Evolutionary conservation across 2,329 filamentous ascomycete genomes (phyloP).

Genomic region (Fusarium lyarnte): DNA sequence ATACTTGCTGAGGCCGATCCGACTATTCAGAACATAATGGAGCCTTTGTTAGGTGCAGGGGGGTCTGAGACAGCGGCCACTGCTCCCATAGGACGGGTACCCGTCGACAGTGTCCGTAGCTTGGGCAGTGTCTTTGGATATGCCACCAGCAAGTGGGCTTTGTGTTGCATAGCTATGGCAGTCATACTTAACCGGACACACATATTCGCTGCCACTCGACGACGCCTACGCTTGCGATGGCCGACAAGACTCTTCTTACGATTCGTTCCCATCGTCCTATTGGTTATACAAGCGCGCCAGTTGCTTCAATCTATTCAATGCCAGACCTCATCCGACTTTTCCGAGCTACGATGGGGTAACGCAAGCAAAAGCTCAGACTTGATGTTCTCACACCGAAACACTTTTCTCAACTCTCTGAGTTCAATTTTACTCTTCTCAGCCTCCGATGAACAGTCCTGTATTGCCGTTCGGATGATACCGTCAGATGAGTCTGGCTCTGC

Average conservation of each 20-base stretch:
- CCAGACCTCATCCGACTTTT: constrained; percentile 82
- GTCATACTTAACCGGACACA: constrained; percentile 90
- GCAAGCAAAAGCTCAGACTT: constrained; percentile 71
- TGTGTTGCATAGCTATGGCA: constrained; percentile 86
- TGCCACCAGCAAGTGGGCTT: constrained; percentile 89
- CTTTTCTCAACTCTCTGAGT: constrained; percentile 76
- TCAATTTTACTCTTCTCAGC: constrained; percentile 78
- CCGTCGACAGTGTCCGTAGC: constrained; percentile 70
- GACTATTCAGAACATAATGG: constrained; percentile 45
- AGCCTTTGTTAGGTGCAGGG: constrained; percentile 31
- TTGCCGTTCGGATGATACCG: constrained; percentile 76
- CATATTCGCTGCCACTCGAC: constrained; percentile 89
- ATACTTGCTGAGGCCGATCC: constrained; percentile 38
- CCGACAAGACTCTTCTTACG: constrained; percentile 76
- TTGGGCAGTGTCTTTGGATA: constrained; percentile 91
- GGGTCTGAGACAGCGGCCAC: constrained; percentile 26
- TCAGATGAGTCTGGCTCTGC: constrained; percentile 59
- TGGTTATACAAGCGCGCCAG: constrained; percentile 72
- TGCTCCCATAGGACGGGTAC: constrained; percentile 56
- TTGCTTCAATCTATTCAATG: constrained; percentile 89
- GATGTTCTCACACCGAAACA: constrained; percentile 75
- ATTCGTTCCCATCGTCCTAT: constrained; percentile 74
- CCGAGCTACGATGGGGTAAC: constrained; percentile 75
- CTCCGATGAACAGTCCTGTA: constrained; percentile 78
- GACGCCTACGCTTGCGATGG: constrained; percentile 81